Base-by-base conservation (phyloP, 2,329 filamentous ascomycete species). In the Purpureocillium lavendulum region DNA sequence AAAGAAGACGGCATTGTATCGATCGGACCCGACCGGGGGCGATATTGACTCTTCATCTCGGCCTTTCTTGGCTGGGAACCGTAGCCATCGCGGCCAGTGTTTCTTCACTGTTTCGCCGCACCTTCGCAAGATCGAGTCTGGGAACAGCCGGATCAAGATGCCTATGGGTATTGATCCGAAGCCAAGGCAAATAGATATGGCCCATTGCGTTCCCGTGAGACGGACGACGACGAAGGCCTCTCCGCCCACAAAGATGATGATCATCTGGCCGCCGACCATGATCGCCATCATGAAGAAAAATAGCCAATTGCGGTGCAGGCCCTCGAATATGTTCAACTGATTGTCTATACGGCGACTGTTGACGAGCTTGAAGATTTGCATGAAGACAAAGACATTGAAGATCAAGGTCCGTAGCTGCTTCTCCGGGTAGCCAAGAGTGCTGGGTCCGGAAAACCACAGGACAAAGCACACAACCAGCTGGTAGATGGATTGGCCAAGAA, bases 351-450 rank as follows among this genome's bases (percentile, higher is more conserved):
- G 21, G 10, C 10, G 21, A 26, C 21, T 26, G 5, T 26, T 10
- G 5, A 26, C 21, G 21, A 26, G 21, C 10, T 83, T 83, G 63
- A 83, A 84, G 45, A 84, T 80, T 50, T 84, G 80, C 68, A 83
- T 77, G 77, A 78, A 84, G 3, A 83, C 80, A 49, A 82, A 84
- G 1, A 73, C 78, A 58, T 84, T 84, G 64, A 84, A 84, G 34
- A 84, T 71, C 41, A 82, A 66, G 1, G 78, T 81, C 45, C 75
- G 66, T 17, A 80, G 67, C 51, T 41, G 54, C 39, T n/a, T 53
- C 44, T 39, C 68, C 55, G 49, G 10, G 18, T 18, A 33, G 11
- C 2, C 9, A 28, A 82, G 65, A 33, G 82, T 71, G 4, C 59
- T 51, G 26, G 60, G 58, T 1, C 77, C 80, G 1, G 68, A 74